Base-by-base conservation (phyloP, 192 early-diverging fungal genomes). In the Coemansia sp. region DNA sequence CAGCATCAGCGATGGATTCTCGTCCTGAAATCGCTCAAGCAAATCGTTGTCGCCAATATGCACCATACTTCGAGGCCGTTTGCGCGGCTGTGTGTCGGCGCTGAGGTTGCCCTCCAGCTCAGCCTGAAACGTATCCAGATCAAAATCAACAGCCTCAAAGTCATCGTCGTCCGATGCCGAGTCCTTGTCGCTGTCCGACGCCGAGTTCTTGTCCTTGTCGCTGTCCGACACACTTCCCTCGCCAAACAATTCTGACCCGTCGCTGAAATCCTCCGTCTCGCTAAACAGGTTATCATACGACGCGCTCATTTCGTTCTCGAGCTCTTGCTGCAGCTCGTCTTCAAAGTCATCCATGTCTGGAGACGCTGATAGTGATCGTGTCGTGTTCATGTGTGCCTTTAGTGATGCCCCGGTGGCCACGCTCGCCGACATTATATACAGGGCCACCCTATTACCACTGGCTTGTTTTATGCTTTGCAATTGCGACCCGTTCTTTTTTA, bases 1-100 rank as follows among this genome's bases (percentile, higher is more conserved):
- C 36, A 91, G 57, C 26, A 74, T 71, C 34, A 89, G 74, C 2
- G 89, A 91, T 5, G 88, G 84, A 54, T 74, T 71, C 47, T 78
- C 81, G 19, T 81, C 58, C 54, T 75, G 72, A 59, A 85, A 80
- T 2, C 60, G 75, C 68, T 69, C 79, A 8, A 65, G 63, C 53
- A 81, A 21, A 22, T 73, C 59, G 14, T 53, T 46, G 40, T 81
- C 74, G 20, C 79, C 74, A 4, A 81, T 51, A n/a, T 66, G 64
- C 8, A 81, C 60, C 22, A 17, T 52, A 20, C 38, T 59, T 34
- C 60, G 54, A 37, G 25, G 17, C 12, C 70, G 66, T 42, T 72
- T 72, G 44, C 62, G 51, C 10, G 44, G 64, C 25, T 37, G 12
- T 11, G 66, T 26, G 3, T 58, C 65, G n/a, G 51, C 57, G 15